phyloP scores from a whole-genome alignment of 1,284 basidiomycete species.

The Polyporus tsugae region DNA sequence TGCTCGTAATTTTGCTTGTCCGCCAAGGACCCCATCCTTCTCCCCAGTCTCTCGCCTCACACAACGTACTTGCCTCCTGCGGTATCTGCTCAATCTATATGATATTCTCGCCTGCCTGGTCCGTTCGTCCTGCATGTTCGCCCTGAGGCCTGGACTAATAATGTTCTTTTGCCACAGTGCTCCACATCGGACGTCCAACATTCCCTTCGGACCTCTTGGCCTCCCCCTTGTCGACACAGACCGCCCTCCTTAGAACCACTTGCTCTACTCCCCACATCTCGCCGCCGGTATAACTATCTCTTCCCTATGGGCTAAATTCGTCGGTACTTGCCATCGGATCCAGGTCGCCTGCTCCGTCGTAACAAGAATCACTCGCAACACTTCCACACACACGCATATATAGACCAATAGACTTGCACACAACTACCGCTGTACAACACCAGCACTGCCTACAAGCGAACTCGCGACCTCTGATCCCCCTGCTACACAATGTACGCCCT shows the following conservation, averaged over 20 bases:
- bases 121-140: constrained; percentile 22
- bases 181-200: constrained; percentile 57
- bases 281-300: constrained; percentile 27
- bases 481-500: constrained; percentile 64
- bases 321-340: constrained; percentile 44
- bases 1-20: constrained; percentile 25
- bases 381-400: constrained; percentile 18
- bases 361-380: constrained; percentile 26
- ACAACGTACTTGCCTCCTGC: constrained; percentile 22
- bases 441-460: constrained; percentile 4
- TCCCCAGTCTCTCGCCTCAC: constrained; percentile 19
- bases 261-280: constrained; percentile 17
- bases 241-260: constrained; percentile 73
- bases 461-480: constrained; percentile 31
- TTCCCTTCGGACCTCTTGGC: constrained; percentile 70
- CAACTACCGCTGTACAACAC: constrained; percentile 5
- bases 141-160: neutral
- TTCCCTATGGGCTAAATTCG: constrained; percentile 71
- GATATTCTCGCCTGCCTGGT: constrained; percentile 39
- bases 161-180: constrained; percentile 18
- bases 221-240: constrained; percentile 72
- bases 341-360: constrained; percentile 47
- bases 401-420: constrained; percentile 36
- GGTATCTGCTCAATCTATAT: constrained; percentile 35
- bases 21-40: constrained; percentile 36